A percentile compares a stretch with the other conserved stretches of the same genome.
phyloP scores from a whole-genome alignment of 257 asterid species.

The Nicotiana obtusifolia region DNA sequence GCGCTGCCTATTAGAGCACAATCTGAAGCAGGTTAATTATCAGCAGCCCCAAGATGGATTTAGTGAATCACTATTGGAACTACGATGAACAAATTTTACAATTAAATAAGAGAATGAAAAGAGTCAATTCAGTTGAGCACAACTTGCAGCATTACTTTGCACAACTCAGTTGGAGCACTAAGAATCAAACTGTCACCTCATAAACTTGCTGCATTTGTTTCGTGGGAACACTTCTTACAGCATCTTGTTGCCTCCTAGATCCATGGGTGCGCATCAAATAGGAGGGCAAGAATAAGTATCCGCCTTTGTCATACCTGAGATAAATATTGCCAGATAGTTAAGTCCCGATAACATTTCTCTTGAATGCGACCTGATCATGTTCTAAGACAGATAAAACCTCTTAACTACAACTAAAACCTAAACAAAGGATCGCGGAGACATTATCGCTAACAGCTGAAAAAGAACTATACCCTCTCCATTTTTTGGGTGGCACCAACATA shows the following conservation, averaged over 20 bases:
- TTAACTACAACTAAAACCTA: not conserved
- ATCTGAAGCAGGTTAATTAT: not conserved
- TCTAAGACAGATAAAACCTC: not conserved
- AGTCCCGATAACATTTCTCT: not conserved
- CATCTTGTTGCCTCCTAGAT: conserved; percentile 68
- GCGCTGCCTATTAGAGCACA: not conserved
- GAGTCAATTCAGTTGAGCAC: not conserved
- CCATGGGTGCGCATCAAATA: conserved; percentile 96
- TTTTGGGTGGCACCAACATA: conserved; percentile 95
- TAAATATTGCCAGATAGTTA: conserved; percentile 14
- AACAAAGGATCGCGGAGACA: not conserved
- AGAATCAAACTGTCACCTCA: conserved; percentile 53
- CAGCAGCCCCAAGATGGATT: conserved; percentile 2
- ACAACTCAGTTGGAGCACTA: not conserved
- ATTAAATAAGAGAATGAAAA: not conserved
- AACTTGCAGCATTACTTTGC: not conserved
- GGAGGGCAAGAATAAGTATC: conserved; percentile 89
- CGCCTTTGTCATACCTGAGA: conserved; percentile 89
- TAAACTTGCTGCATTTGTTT: conserved; percentile 82
- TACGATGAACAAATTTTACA: not conserved
- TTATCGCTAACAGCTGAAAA: not conserved
- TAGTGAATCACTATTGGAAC: not conserved
- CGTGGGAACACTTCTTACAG: conserved; percentile 54
- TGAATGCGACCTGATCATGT: not conserved
- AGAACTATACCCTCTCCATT: conserved; percentile 78